Conservation (phyloP, 768 basidiomycete genomes). For the Mycena crocata region DNA sequence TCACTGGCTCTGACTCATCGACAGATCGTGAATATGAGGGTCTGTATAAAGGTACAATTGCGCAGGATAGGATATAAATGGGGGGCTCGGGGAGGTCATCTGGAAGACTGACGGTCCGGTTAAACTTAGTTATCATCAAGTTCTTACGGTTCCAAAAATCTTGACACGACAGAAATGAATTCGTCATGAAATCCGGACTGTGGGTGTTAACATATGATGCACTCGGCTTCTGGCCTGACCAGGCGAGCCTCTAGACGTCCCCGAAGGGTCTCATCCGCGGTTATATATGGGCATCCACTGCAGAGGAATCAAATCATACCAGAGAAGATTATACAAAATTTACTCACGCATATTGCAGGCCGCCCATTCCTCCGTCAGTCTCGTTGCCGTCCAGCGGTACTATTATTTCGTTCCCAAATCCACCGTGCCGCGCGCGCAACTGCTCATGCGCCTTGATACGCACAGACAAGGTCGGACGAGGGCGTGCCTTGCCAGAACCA, state of each 20-base stretch:
- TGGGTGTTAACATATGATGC: constrained; percentile 42
- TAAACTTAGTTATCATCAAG: no score
- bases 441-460: constrained; percentile 38
- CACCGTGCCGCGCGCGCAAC: constrained; percentile 10
- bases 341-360: constrained; percentile 54
- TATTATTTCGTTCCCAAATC: constrained; percentile 38
- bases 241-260: constrained; percentile 45
- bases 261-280: constrained; percentile 42
- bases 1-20: no score
- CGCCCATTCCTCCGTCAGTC: constrained; percentile 38
- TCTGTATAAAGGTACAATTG: no score
- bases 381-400: constrained; percentile 39
- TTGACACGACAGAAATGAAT: no score
- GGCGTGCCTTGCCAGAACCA: constrained; percentile 14
- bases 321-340: background rate
- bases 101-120: no score
- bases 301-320: background rate
- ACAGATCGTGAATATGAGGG: no score
- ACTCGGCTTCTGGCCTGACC: constrained; percentile 41
- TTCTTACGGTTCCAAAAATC: no score
- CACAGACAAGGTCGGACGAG: constrained; percentile 39
- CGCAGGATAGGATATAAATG: no score
- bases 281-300: constrained; percentile 47
- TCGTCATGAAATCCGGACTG: no score
- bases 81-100: no score